Evolutionary conservation across 2,329 filamentous ascomycete genomes (phyloP), one percentile per base, ranked within the genome.

Genomic region (Nothophoma quercina): DNA sequence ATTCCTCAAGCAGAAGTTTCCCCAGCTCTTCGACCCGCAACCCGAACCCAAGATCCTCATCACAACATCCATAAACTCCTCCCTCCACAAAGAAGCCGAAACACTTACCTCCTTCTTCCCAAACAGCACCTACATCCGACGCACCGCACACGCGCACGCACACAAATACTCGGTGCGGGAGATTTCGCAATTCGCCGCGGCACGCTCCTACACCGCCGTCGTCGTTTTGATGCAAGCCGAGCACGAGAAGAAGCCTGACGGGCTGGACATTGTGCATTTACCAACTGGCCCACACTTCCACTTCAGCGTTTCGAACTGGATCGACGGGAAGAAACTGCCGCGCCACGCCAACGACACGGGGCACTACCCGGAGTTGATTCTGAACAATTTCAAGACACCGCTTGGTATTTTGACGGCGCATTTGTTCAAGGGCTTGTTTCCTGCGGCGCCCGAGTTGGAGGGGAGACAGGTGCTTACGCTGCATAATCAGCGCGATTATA

Each of bases 321-420:
- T 96, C 28, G 90, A 96, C 64, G 91, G 91, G 42, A 90, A 89
- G 71, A 90, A 90, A 60, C 82, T 99, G 12, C 91, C 92, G 0
- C 93, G 93, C 1, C 93, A 99, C 72, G 95, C 86, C 76, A 93
- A 93, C 62, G 85, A 68, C 42, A 97, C 93, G 1, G 89, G 90
- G 40, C 93, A 97, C 77, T 91, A 91, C 69, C 92, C 93, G 1
- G 93, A 97, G 75, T 81, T 97, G 22, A 83, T 96, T 28, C 82
- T 97, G 43, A 98, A 98, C 76, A 93, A 95, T 72, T 99, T 99
- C 81, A 89, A 90, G 67, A 99, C 95, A 0, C 91, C 93, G 0
- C 82, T 99, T 1, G 95, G 95, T 77, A 81, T 96, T 8, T 79
- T 98, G 30, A 91, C 93, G 0, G 93, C 93, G 7, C 70, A 91